A percentile compares a stretch with the other conserved stretches of the same genome.
These are phyloP conservation scores for Hyaloscypha bicolor DNA, from an alignment of 495 filamentous ascomycete species.

Conservation along the genomic window DNA sequence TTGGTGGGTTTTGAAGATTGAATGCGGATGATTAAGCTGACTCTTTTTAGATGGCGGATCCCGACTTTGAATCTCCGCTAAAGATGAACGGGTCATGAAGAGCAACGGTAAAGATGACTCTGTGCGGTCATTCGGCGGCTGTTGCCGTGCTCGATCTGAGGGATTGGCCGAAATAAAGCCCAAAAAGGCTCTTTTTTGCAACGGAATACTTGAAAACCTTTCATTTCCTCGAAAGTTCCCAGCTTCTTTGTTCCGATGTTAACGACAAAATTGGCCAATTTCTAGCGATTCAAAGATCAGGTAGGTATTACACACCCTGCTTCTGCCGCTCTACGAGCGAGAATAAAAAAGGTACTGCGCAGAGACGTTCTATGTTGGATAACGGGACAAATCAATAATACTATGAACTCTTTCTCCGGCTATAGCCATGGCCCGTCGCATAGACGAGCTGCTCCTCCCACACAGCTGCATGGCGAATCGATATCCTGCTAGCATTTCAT, in stretches of 20 bases:
- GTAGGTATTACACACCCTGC: neutral
- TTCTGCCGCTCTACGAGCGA: neutral
- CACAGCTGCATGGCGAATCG: neutral
- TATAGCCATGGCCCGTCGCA: neutral
- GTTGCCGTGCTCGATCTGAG: too few species aligned
- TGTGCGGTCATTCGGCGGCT: too few species aligned
- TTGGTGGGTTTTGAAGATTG: slow-evolving; percentile 28
- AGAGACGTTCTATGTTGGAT: neutral
- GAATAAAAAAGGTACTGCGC: neutral
- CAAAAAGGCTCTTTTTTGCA: too few species aligned
- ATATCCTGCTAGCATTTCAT: neutral
- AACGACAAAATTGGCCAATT: too few species aligned
- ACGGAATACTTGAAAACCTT: too few species aligned
- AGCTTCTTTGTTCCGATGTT: too few species aligned
- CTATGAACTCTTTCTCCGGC: neutral
- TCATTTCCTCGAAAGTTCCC: too few species aligned
- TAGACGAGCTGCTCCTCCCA: neutral
- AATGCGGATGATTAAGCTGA: neutral
- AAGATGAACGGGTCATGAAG: too few species aligned
- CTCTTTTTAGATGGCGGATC: neutral
- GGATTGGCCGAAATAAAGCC: too few species aligned
- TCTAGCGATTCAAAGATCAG: too few species aligned
- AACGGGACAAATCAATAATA: slow-evolving; percentile 1
- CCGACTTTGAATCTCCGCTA: neutral
- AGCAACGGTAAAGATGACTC: too few species aligned